phyloP scores from a whole-genome alignment of 805 yeast species.

The Myxozyma melibiosi region DNA sequence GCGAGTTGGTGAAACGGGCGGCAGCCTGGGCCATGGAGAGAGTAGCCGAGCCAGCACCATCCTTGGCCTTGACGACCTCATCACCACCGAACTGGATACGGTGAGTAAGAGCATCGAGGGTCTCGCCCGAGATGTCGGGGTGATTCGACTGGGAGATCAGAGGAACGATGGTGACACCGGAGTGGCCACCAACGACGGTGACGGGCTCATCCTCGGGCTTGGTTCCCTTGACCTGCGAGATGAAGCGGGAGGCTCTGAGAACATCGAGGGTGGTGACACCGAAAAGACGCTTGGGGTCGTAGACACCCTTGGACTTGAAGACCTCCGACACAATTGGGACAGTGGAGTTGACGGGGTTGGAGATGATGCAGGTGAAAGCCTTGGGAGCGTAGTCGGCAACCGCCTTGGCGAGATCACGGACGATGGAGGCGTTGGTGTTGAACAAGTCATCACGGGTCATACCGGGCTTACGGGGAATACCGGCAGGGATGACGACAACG shows the following conservation, averaged over 20 bases:
- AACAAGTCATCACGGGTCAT: constrained; percentile 98
- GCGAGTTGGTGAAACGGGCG: constrained; percentile 70
- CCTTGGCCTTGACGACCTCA: constrained; percentile 90
- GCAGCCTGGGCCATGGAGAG: constrained; percentile 76
- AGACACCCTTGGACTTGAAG: constrained; percentile 78
- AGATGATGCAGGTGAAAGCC: constrained; percentile 78
- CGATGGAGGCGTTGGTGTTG: constrained; percentile 95
- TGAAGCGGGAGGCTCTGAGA: constrained; percentile 85
- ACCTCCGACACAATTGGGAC: constrained; percentile 96
- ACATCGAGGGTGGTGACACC: constrained; percentile 97
- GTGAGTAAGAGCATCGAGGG: constrained; percentile 67
- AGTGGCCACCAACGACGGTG: constrained; percentile 95
- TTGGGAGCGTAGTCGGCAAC: constrained; percentile 81
- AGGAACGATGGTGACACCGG: constrained; percentile 95
- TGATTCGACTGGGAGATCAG: constrained; percentile 82
- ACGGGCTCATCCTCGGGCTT: constrained; percentile 78
- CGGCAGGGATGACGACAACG: constrained; percentile 92
- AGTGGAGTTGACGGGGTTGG: constrained; percentile 97
- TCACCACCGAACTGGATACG: constrained; percentile 97
- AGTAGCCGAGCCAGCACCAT: constrained; percentile 93
- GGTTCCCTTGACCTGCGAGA: constrained; percentile 66
- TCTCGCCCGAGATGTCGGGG: constrained; percentile 58
- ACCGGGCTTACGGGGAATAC: constrained; percentile 98
- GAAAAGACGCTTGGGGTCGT: constrained; percentile 87
- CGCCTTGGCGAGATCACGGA: constrained; percentile 86